Base-by-base conservation (phyloP, 2,329 filamentous ascomycete species). In the Lojkania enalia region DNA sequence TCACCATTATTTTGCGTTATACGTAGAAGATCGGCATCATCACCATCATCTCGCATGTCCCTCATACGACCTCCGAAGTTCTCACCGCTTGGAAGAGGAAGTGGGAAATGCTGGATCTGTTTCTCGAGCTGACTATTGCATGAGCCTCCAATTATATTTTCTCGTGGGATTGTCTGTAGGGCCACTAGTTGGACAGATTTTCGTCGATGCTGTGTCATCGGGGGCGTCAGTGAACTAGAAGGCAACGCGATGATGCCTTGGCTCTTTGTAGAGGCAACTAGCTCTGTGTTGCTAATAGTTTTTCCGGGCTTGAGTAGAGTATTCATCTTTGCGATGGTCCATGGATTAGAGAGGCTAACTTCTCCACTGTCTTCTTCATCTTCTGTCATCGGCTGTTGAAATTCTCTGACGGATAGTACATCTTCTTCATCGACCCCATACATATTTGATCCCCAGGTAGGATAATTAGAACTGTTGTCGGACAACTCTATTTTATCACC, bases 281-380 rank as follows among this genome's bases (percentile, higher is more conserved):
- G 44, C 21, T 65, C 66, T 5, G 5, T 23, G 14, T 55, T 56
- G n/a, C n/a, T 48, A 5, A 13, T 9, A 5, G 23, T 15, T 20
- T 43, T 48, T 20, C 41, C 60, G 0, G 46, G 45, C 39, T 60
- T 66, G 16, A 58, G 30, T 1, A 47, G 39, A 13, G 69, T 43
- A 35, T 77, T 76, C 66, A 79, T 70, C 46, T 72, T 76, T 18
- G 76, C 75, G 32, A 76, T 67, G 0, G 71, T 72, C 74, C 75
- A 79, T 1, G 77, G 77, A 48, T 79, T 78, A 1, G 70, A 74
- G 3, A 73, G 5, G 14, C 30, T 33, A 7, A 15, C 30, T 6
- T 9, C 42, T 3, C 50, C 60, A 19, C 63, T 53, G 42, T 69
- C 63, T 21, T 69, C 60, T 30, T 64, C 61, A 33, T 60, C 54